phyloP scores from a whole-genome alignment of 139 green algal species.

The Pleodorina starrii region DNA sequence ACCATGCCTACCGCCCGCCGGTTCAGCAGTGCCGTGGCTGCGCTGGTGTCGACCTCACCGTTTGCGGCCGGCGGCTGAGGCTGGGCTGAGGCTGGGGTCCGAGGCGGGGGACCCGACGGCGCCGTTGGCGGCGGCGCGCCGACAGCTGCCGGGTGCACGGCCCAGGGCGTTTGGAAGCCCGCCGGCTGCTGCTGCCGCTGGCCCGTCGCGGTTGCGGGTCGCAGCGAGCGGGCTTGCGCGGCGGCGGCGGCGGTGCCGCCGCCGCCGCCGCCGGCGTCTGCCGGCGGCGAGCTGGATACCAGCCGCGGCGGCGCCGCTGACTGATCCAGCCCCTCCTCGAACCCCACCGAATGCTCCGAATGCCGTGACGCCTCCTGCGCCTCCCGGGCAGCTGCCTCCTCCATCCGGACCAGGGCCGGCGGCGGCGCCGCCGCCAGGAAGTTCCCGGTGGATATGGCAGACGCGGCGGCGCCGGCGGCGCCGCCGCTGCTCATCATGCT shows the following conservation, averaged over 20 bases:
- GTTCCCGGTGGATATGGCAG: no score
- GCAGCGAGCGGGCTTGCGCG: neutral
- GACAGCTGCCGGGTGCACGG: neutral
- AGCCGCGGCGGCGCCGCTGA: no score
- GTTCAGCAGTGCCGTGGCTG: constrained; percentile 1
- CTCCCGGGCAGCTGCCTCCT: no score
- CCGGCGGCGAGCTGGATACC: neutral
- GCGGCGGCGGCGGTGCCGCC: neutral
- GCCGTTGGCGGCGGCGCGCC: neutral
- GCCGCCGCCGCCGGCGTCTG: no score
- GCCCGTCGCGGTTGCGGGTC: neutral
- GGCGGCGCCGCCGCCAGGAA: no score
- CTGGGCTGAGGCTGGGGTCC: no score
- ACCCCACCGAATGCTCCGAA: no score
- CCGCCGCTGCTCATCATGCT: neutral
- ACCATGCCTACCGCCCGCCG: constrained; percentile 9
- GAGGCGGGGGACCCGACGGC: neutral
- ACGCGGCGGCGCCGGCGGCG: neutral
- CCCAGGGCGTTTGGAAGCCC: no score
- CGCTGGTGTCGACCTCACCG: neutral
- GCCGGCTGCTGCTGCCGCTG: no score
- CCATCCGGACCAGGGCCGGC: no score
- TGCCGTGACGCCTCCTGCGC: no score
- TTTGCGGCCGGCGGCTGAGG: neutral
- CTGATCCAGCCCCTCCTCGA: no score